These are phyloP conservation scores for Malus orientalis DNA, from an alignment of 306 rosid species.

Conservation along the genomic window DNA sequence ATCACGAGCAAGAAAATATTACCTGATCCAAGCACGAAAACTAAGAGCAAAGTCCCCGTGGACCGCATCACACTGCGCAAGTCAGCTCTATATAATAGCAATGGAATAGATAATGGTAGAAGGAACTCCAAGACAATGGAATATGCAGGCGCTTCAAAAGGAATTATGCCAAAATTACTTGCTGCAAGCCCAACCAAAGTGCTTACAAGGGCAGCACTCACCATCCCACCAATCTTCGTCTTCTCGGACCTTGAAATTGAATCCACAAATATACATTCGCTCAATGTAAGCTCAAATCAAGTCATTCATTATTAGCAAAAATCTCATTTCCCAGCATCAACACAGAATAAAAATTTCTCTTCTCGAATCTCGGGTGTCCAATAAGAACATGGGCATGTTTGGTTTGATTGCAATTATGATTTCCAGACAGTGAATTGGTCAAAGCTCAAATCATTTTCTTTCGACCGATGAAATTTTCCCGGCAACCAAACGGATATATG, in stretches of 20 bases:
- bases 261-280: slow-evolving; percentile 1
- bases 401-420: no score
- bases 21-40: slow-evolving; percentile 67
- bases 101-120: slow-evolving; percentile 47
- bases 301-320: background rate
- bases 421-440: no score
- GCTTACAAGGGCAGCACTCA: slow-evolving; percentile 72
- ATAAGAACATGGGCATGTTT: no score
- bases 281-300: background rate
- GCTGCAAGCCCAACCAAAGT: slow-evolving; percentile 70
- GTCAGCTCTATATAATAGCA: slow-evolving; percentile 63
- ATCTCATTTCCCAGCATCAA: background rate
- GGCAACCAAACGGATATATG: no score
- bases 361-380: background rate
- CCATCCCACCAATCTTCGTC: slow-evolving; percentile 59
- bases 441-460: no score
- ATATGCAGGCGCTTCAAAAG: slow-evolving; percentile 52
- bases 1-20: background rate
- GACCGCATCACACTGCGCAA: slow-evolving; percentile 37
- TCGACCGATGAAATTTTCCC: no score
- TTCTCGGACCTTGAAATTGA: slow-evolving; percentile 41
- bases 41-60: slow-evolving; percentile 47
- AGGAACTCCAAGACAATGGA: slow-evolving; percentile 59
- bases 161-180: slow-evolving; percentile 59
- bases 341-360: background rate